A percentile compares a stretch with the other conserved stretches of the same genome.
These are phyloP conservation scores for Excoecaria cochinchinensis DNA, from an alignment of 345 rosid species.

Conservation along the genomic window DNA sequence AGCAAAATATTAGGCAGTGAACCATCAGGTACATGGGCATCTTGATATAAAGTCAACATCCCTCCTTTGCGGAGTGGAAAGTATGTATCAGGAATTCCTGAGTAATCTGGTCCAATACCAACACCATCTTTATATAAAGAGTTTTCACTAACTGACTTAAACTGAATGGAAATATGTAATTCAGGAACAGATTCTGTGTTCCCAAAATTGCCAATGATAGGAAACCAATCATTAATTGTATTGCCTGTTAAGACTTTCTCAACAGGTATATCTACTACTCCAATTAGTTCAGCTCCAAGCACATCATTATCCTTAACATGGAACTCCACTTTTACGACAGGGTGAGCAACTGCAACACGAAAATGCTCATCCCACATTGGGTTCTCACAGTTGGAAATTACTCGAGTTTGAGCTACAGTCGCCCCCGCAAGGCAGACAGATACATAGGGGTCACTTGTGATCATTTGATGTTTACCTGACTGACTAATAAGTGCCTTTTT, in stretches of 20 bases:
- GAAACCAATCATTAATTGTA: constrained; percentile 55
- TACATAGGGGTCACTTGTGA: constrained; percentile 69
- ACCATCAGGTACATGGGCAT: constrained; percentile 57
- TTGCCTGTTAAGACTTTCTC: constrained; percentile 40
- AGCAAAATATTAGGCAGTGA: constrained; percentile 55
- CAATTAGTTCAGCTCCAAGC: constrained; percentile 64
- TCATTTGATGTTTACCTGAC: constrained; percentile 34
- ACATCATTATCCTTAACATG: constrained; percentile 71
- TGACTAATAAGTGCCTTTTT: constrained; percentile 6
- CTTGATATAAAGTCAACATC: constrained; percentile 60
- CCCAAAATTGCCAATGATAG: constrained; percentile 29
- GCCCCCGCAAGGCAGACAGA: constrained; percentile 66
- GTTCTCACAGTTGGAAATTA: constrained; percentile 57
- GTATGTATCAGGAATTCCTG: constrained; percentile 58
- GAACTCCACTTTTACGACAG: constrained; percentile 49
- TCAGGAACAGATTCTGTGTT: constrained; percentile 44
- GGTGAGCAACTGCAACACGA: constrained; percentile 56
- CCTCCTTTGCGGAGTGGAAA: constrained; percentile 66
- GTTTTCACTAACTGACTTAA: constrained; percentile 35
- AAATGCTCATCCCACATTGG: constrained; percentile 72
- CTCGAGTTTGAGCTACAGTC: constrained; percentile 61
- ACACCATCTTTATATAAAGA: constrained; percentile 45
- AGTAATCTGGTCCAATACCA: constrained; percentile 53
- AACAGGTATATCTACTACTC: constrained; percentile 50
- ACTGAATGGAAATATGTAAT: constrained; percentile 49